Evolutionary conservation across 176 grass and related monocot species (phyloP), one percentile per base, ranked within the genome.

Genomic region (Bromus sterilis): DNA sequence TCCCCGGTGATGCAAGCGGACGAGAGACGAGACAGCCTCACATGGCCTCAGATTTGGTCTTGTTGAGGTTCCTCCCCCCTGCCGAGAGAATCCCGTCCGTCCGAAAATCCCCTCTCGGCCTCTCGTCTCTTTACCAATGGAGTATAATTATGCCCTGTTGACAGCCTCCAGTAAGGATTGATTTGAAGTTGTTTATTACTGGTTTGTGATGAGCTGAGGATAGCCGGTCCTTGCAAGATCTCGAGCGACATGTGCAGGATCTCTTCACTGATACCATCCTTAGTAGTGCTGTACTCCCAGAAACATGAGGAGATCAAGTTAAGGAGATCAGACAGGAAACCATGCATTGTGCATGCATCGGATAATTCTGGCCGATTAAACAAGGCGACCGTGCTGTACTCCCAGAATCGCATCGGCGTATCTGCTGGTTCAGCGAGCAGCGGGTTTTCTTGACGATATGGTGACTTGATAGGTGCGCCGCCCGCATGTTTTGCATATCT

Each of bases 51-150:
- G 78, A 70, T 81, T 70, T 15, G n/a, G 44, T 80, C 21, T 15
- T 55, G 60, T 39, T 55, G 24, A 24, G 78, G 78, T 80, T 80
- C 78, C 7, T 80, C 63, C 44, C 44, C 78, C 78, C 78, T 55
- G 31, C 43, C 36, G 44, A 55, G 62, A 20, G 31, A 44, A 56
- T 80, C 78, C 12, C 42, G 1, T 7, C 16, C 29, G 40, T 48
- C 37, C 29, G 12, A 34, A 21, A 63, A 35, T 23, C 49, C 9
- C 49, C 18, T 53, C 49, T 53, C 20, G 49, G n/a, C n/a, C n/a
- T 39, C 74, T 49, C 0, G 28, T 65, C 59, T 24, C 40, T 78
- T 31, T 31, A 40, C 37, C 6, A 28, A 51, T 51, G 16, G 46
- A 0, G 7, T 9, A 0, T 59, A 31, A 65, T 48, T 15, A 48